These are phyloP conservation scores for Globisporangium takayamanum DNA, from an alignment of 352 stramenopile species.

Conservation along the genomic window DNA sequence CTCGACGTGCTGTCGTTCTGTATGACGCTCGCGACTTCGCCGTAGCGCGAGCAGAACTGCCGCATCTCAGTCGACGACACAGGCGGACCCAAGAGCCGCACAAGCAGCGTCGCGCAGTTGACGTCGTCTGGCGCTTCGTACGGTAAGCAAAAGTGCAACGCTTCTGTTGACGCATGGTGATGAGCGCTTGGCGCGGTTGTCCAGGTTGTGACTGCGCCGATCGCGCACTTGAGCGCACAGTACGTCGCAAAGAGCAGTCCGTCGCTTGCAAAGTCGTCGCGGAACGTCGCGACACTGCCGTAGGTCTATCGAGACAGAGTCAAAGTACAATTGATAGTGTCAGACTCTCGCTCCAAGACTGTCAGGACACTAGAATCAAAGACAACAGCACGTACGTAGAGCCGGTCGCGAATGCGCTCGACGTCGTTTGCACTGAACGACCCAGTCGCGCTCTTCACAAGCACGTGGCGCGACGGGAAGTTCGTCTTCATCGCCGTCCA, in stretches of 20 bases:
- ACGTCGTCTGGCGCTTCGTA: constrained; percentile 59
- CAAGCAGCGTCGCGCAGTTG: constrained; percentile 57
- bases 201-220: constrained; percentile 49
- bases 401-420: constrained; percentile 34
- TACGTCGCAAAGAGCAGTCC: constrained; percentile 75
- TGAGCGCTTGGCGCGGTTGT: not conserved
- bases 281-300: constrained; percentile 42
- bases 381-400: constrained; percentile 36
- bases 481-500: constrained; percentile 46
- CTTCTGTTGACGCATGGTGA: constrained; percentile 8
- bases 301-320: constrained; percentile 34
- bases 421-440: constrained; percentile 32
- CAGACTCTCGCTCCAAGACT: not conserved
- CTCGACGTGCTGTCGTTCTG: constrained; percentile 33
- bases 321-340: not conserved
- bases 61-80: constrained; percentile 40
- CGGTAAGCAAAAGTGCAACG: constrained; percentile 45
- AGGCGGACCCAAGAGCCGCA: constrained; percentile 26
- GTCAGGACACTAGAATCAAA: too few relatives aligned
- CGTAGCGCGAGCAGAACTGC: constrained; percentile 59
- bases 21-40: constrained; percentile 67
- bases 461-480: constrained; percentile 58
- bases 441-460: constrained; percentile 36
- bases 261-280: constrained; percentile 37
- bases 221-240: constrained; percentile 61